Evolutionary conservation across 805 yeast species (phyloP), one percentile per base, ranked within the genome.

Genomic region (Torulaspora quercuum): DNA sequence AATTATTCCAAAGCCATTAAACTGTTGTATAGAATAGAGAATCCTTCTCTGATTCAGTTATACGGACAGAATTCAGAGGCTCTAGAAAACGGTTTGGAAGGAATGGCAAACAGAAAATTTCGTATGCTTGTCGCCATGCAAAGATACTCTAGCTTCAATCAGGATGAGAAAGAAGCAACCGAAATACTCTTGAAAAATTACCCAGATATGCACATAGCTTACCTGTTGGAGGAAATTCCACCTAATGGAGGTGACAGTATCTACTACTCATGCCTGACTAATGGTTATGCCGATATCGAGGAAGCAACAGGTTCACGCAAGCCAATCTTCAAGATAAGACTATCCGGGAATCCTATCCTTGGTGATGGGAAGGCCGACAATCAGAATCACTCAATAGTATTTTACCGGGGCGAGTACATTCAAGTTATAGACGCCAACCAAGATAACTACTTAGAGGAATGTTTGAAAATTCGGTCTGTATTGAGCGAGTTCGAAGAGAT

Each of bases 311-410:
- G 80, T 23, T 65, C 76, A 29, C 68, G 88, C 41, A 69, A 70
- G 26, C 89, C 84, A 18, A 68, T 65, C 37, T 78, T 68, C 60
- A 74, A 81, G 44, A 69, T 90, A n/a, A 76, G 73, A 50, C 69
- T 90, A 9, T 83, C 95, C 3, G 97, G 97, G 10, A 82, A 90
- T 63, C 97, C 97, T 8, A 90, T 90, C 35, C 67, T 89, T 29
- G 97, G 97, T 17, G 97, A 90, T 63, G 97, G 97, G 22, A 90
- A 90, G 59, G 81, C 96, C 10, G 97, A 90, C 59, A 90, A 90
- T 59, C 97, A 90, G 63, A 90, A 90, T 55, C 84, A 84, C 57
- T 78, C 95, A 2, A 58, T 90, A 25, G 79, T 89, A 9, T 90
- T 84, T 63, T 81, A 83, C 59, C 75, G 97, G 38, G 97, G 97